These are phyloP conservation scores for Penicillium cosmopolitanum DNA, from an alignment of 495 filamentous ascomycete species.

Conservation along the genomic window DNA sequence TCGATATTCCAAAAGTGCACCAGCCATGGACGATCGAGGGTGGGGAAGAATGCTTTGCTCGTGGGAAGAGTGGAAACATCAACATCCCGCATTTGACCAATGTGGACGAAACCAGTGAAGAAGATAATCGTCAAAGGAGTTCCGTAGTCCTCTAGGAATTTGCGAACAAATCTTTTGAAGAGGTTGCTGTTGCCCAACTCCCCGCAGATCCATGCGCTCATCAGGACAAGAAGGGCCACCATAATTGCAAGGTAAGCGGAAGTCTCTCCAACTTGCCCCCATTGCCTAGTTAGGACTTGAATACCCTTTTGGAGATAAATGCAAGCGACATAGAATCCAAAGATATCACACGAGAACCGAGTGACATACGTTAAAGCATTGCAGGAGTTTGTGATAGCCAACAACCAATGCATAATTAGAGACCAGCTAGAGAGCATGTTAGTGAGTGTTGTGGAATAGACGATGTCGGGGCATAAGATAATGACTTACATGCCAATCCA, in stretches of 20 bases:
- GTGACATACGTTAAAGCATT: constrained; percentile 82
- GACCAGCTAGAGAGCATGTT: constrained; percentile 60
- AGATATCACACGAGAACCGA: constrained; percentile 83
- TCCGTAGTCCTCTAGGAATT: constrained; percentile 84
- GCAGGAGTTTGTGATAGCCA: constrained; percentile 79
- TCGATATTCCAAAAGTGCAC: constrained; percentile 85
- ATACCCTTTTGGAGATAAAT: constrained; percentile 87
- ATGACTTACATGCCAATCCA: constrained; percentile 73
- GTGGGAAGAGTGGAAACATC: constrained; percentile 68
- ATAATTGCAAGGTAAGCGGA: constrained; percentile 76
- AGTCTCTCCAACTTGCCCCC: constrained; percentile 54
- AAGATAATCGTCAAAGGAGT: constrained; percentile 82
- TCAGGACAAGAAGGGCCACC: constrained; percentile 73
- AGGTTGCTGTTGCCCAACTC: constrained; percentile 69
- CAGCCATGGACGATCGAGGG: constrained; percentile 77
- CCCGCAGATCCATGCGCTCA: constrained; percentile 70
- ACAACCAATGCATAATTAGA: constrained; percentile 75
- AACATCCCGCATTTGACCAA: constrained; percentile 75
- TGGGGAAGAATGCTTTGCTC: constrained; percentile 80
- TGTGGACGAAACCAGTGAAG: constrained; percentile 85
- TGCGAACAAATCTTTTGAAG: constrained; percentile 70
- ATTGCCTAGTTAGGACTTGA: constrained; percentile 72
- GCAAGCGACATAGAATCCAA: constrained; percentile 86
- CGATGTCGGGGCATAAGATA: background rate
- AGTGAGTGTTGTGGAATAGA: background rate